These are phyloP conservation scores for Pinus albicaulis DNA, from an alignment of 75 land plant genomes.

Conservation along the genomic window DNA sequence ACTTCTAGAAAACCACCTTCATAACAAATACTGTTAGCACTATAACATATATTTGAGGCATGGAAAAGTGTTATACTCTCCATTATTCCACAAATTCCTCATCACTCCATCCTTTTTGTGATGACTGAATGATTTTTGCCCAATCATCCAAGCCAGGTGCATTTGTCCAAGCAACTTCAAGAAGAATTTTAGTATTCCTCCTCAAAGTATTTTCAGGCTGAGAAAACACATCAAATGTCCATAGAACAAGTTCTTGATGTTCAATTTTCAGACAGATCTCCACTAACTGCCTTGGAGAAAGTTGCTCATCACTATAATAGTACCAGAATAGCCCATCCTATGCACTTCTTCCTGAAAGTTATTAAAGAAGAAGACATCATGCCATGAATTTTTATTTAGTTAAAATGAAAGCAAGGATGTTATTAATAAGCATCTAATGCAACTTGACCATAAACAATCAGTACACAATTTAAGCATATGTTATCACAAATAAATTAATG, in stretches of 20 bases:
- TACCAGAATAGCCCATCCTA: constrained; percentile 9
- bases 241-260: constrained; percentile 42
- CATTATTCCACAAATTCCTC: constrained; percentile 41
- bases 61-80: constrained; percentile 67
- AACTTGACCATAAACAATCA: too few relatives aligned
- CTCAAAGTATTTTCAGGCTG: constrained; percentile 77
- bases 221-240: constrained; percentile 82
- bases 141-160: constrained; percentile 87
- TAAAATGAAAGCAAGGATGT: too few relatives aligned
- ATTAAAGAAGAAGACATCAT: neutral
- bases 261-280: constrained; percentile 61
- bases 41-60: constrained; percentile 78
- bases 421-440: too few relatives aligned
- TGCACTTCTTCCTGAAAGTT: constrained; percentile 33
- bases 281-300: constrained; percentile 64
- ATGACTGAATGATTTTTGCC: constrained; percentile 51
- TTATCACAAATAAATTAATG: too few relatives aligned
- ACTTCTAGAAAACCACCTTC: constrained; percentile 67
- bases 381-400: too few relatives aligned
- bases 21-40: constrained; percentile 33
- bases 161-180: constrained; percentile 81
- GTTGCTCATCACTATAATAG: constrained; percentile 15
- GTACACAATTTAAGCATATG: too few relatives aligned
- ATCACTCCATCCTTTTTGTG: constrained; percentile 90
- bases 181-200: constrained; percentile 45